Conservation (phyloP, 2,329 filamentous ascomycete species). For the Chaetomiaceae sp. region DNA sequence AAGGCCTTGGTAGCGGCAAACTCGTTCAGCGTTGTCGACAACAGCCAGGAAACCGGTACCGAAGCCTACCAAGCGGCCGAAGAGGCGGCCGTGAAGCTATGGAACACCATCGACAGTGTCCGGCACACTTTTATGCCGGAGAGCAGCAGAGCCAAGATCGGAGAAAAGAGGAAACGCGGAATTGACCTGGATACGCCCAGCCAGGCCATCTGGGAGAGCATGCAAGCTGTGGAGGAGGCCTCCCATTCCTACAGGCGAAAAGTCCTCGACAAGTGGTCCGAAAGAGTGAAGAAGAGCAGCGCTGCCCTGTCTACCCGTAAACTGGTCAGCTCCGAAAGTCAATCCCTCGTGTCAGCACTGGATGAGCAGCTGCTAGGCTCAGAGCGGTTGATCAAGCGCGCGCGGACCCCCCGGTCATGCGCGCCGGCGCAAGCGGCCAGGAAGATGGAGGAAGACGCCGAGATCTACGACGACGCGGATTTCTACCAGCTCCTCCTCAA, state of each 20-base stretch:
- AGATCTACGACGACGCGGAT: constrained; percentile 86
- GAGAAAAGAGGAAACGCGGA: constrained; percentile 58
- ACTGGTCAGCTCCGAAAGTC: constrained; percentile 47
- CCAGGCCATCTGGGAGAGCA: constrained; percentile 66
- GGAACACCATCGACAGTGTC: constrained; percentile 72
- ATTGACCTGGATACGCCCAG: constrained; percentile 54
- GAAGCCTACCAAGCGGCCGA: constrained; percentile 72
- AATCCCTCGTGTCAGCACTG: constrained; percentile 63
- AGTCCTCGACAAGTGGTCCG: constrained; percentile 85
- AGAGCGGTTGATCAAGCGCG: constrained; percentile 65
- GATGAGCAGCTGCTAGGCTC: constrained; percentile 63
- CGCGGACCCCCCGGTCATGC: constrained; percentile 69
- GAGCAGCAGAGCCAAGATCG: constrained; percentile 40
- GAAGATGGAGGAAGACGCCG: constrained; percentile 53
- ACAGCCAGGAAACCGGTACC: constrained; percentile 35
- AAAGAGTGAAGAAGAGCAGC: constrained; percentile 64
- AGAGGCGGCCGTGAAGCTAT: constrained; percentile 76
- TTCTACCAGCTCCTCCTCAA: constrained; percentile 94
- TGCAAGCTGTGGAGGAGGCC: constrained; percentile 60
- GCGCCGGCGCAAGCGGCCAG: constrained; percentile 63
- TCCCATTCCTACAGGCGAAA: constrained; percentile 60
- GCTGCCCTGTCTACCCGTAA: constrained; percentile 54
- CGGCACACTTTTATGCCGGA: constrained; percentile 56
- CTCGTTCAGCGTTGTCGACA: constrained; percentile 53
- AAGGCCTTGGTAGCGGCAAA: constrained; percentile 83